Evolutionary conservation across 2,329 filamentous ascomycete genomes (phyloP).

Genomic region (Colletotrichum sp.): DNA sequence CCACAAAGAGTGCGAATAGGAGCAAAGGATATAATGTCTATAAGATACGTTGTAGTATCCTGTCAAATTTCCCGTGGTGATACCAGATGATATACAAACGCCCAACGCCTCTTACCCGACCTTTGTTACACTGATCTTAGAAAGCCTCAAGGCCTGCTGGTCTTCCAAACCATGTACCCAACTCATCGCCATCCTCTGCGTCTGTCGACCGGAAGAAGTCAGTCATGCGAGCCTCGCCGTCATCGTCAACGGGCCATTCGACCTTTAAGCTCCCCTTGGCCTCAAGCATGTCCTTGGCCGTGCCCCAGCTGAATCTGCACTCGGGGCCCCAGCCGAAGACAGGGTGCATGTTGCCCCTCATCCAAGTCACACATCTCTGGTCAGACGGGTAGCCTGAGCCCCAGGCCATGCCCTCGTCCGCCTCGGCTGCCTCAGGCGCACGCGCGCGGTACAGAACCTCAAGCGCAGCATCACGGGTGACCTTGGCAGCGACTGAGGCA

Average conservation of each 20-base stretch:
- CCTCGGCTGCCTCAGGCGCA: conserved; percentile 31
- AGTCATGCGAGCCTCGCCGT: conserved; percentile 73
- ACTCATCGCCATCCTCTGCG: conserved; percentile 62
- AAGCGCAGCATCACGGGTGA: conserved; percentile 88
- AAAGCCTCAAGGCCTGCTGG: conserved; percentile 74
- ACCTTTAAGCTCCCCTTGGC: conserved; percentile 72
- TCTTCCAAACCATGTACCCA: conserved; percentile 83
- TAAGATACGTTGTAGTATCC: conserved; percentile 1
- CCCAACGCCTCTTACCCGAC: not conserved
- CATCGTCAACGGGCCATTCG: conserved; percentile 82
- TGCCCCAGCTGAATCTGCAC: conserved; percentile 95
- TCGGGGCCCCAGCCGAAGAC: conserved; percentile 95
- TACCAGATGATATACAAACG: not conserved
- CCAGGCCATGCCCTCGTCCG: conserved; percentile 64
- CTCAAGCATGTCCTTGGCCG: conserved; percentile 91
- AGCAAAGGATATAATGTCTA: conserved; percentile 21
- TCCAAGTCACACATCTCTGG: conserved; percentile 78
- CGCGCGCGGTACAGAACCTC: conserved; percentile 73
- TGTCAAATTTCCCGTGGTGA: not conserved
- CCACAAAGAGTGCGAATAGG: not conserved
- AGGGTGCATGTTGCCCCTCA: conserved; percentile 87
- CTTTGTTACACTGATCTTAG: conserved; percentile 36
- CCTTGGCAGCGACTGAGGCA: conserved; percentile 93
- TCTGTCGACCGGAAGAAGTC: conserved; percentile 69
- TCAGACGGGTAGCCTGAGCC: conserved; percentile 96